Conservation (phyloP, 2,329 filamentous ascomycete genomes). For the Cercospora sesami region DNA sequence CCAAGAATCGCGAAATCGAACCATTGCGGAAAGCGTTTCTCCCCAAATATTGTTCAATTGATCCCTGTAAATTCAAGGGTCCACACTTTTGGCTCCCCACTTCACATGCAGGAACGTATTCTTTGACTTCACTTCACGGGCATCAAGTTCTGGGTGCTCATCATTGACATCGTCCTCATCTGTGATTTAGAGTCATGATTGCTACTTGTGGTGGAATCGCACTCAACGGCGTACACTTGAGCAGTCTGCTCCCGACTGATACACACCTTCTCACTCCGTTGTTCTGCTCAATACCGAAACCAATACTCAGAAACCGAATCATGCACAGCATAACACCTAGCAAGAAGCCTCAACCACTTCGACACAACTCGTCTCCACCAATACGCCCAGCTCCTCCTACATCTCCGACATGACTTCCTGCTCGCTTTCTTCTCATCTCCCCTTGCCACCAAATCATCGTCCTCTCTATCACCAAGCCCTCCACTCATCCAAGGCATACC, state of each 20-base stretch:
- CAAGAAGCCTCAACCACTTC: not conserved
- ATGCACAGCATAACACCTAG: not conserved
- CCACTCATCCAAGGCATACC: not conserved
- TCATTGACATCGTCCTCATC: not conserved
- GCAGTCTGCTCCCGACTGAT: not conserved
- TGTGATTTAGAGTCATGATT: not conserved
- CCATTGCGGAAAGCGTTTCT: conserved; percentile 1
- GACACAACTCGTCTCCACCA: not conserved
- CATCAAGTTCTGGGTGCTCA: not conserved
- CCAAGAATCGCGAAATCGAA: conserved; percentile 5
- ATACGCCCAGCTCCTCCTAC: not conserved
- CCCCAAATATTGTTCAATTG: conserved; percentile 4
- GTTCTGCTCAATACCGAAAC: not conserved
- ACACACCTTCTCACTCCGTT: not conserved
- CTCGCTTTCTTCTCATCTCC: not conserved
- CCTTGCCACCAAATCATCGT: not conserved
- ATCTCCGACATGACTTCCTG: not conserved
- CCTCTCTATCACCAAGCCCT: not conserved
- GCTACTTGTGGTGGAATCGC: not conserved
- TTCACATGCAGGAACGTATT: conserved; percentile 6
- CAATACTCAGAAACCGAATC: not conserved
- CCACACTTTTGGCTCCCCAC: not conserved
- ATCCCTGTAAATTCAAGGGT: conserved; percentile 5
- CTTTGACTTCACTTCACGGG: not conserved
- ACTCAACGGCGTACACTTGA: not conserved